Conservation (phyloP, 1,139 yeast genomes). For the Hyphopichia khmerensis region DNA sequence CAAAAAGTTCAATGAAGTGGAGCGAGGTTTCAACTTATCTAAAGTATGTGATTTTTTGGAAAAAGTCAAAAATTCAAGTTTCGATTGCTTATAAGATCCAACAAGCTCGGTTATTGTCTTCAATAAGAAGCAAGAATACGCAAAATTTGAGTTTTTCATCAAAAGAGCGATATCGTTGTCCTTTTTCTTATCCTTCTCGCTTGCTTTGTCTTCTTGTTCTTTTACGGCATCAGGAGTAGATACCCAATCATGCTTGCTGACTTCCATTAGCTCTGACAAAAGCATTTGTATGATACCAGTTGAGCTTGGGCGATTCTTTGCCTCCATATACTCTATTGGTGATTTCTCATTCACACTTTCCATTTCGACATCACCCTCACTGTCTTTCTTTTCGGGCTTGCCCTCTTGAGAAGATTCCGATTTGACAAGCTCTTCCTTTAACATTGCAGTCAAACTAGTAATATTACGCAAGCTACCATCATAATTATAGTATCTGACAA, state of each 20-base stretch:
- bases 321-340: conserved; percentile 7
- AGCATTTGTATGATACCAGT: conserved; percentile 65
- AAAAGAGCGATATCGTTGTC: not conserved
- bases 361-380: conserved; percentile 36
- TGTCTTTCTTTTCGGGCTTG: conserved; percentile 8
- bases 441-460: not conserved
- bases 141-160: conserved; percentile 45
- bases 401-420: conserved; percentile 11
- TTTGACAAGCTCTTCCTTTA: conserved; percentile 8
- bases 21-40: conserved; percentile 52
- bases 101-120: conserved; percentile 70
- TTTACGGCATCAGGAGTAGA: conserved; percentile 25
- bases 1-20: conserved; percentile 75
- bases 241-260: conserved; percentile 52
- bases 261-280: conserved; percentile 62
- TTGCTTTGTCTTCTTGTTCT: conserved; percentile 9
- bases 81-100: conserved; percentile 77
- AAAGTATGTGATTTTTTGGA: conserved; percentile 44
- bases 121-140: conserved; percentile 66
- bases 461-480: not conserved
- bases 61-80: conserved; percentile 77
- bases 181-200: conserved; percentile 13
- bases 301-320: conserved; percentile 21
- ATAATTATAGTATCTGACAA: conserved; percentile 2
- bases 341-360: conserved; percentile 22